Evolutionary conservation across 257 asterid genomes (phyloP).

Genomic region (Handroanthus guayacan): DNA sequence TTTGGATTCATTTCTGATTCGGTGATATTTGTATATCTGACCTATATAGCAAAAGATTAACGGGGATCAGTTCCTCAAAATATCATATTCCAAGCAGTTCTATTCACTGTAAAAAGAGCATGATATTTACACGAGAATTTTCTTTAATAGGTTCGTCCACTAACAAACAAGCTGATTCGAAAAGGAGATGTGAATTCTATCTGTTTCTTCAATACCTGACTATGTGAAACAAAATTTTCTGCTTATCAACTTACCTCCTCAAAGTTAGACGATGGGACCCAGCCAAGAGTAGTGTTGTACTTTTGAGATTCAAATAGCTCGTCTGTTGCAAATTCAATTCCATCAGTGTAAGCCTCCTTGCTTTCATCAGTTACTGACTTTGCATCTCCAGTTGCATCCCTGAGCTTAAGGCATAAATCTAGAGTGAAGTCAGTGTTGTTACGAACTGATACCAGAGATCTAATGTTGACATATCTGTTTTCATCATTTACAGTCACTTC

Average conservation of each 20-base stretch:
- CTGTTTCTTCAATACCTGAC: background rate
- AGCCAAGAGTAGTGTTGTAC: constrained; percentile 59
- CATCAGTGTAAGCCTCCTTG: constrained; percentile 41
- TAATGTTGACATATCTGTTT: constrained; percentile 73
- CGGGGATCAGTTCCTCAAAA: background rate
- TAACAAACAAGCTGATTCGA: constrained; percentile 21
- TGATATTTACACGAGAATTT: background rate
- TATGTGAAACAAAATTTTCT: constrained; percentile 2
- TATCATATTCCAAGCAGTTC: constrained; percentile 2
- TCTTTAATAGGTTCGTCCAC: background rate
- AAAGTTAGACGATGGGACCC: constrained; percentile 62
- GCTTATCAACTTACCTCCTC: constrained; percentile 56
- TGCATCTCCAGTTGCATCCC: constrained; percentile 48
- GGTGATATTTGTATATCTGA: constrained; percentile 5
- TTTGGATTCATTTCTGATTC: constrained; percentile 9
- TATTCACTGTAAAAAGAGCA: constrained; percentile 8
- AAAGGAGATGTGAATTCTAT: constrained; percentile 7
- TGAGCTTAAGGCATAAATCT: constrained; percentile 70
- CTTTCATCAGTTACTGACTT: constrained; percentile 41
- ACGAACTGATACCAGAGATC: constrained; percentile 89
- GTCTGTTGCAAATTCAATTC: constrained; percentile 51
- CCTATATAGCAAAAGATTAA: constrained; percentile 5
- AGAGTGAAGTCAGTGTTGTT: constrained; percentile 73
- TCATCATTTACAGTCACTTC: constrained; percentile 82
- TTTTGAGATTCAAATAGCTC: constrained; percentile 83